Base-by-base conservation (phyloP, 2,329 filamentous ascomycete species). In the Fusarium mundagurra region DNA sequence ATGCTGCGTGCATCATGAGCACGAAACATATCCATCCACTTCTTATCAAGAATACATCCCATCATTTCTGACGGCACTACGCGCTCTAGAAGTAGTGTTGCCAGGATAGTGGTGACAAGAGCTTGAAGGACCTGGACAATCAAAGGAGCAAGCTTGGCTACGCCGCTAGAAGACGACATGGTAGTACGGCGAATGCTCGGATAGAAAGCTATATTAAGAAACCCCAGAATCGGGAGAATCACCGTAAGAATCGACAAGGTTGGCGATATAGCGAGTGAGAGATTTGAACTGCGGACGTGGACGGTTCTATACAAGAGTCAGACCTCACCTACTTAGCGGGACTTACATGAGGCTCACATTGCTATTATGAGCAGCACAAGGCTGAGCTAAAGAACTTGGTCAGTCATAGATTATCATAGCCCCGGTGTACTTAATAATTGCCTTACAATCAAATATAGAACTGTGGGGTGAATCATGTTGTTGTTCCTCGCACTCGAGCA, bases 21-120 rank as follows among this genome's bases (percentile, higher is more conserved):
- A 1, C 73, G 79, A 75, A 85, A 93, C 65, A 93, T 78, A 6
- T 67, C 71, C 73, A 84, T 82, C 92, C 92, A 94, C 44, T 79
- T 80, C 7, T 83, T 82, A 14, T 89, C 83, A n/a, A 94, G 81
- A 4, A 84, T 82, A 78, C 92, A 93, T n/a, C 84, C 75, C 13
- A 82, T 71, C 3, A 73, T 47, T 2, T 69, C 66, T 3, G 84
- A 83, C 2, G 85, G 82, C 1, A 80, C 61, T 22, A 82, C 69
- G 22, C 79, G 77, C 61, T 83, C 78, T 36, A 83, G 73, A 20
- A 87, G 80, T 13, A 88, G 77, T 0, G 86, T 86, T 5, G 85
- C 85, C 6, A 88, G 81, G 11, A 87, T 78, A 12, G 85, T 82
- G 4, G 83, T 80, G 8, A 86, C 43, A 27, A 87, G 77, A 13